phyloP scores from a whole-genome alignment of 2,329 filamentous ascomycete genomes.

The Hymenoscyphus fraxineus region DNA sequence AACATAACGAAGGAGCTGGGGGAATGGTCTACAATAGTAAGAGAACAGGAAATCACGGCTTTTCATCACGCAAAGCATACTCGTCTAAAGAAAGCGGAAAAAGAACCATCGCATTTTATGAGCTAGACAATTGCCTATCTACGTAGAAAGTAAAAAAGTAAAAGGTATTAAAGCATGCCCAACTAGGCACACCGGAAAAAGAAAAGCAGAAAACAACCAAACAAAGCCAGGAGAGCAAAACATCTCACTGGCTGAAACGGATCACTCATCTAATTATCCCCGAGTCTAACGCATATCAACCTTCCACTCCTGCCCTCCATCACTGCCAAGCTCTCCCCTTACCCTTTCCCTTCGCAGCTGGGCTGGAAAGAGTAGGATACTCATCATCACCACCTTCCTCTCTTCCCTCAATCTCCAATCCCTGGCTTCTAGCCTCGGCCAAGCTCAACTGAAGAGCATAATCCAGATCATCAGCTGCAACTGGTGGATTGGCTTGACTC shows the following conservation, averaged over 20 bases:
- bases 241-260: not conserved
- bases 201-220: not conserved
- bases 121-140: constrained; percentile 2
- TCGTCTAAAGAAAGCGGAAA: not conserved
- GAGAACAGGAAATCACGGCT: too few relatives aligned
- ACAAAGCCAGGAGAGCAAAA: not conserved
- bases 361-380: constrained; percentile 39
- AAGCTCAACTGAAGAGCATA: constrained; percentile 58
- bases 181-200: not conserved
- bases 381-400: constrained; percentile 30
- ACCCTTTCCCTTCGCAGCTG: constrained; percentile 40
- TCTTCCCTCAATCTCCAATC: constrained; percentile 27
- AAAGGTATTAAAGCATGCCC: not conserved
- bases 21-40: too few relatives aligned
- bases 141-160: not conserved
- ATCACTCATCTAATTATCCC: not conserved
- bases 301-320: not conserved
- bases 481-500: constrained; percentile 11
- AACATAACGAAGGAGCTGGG: too few relatives aligned
- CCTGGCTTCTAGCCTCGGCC: constrained; percentile 46
- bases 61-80: not conserved
- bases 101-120: not conserved
- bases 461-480: constrained; percentile 51
- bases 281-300: not conserved
- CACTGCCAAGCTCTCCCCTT: constrained; percentile 32